Conservation (phyloP, 306 rosid species). For the Dryas octopetala region DNA sequence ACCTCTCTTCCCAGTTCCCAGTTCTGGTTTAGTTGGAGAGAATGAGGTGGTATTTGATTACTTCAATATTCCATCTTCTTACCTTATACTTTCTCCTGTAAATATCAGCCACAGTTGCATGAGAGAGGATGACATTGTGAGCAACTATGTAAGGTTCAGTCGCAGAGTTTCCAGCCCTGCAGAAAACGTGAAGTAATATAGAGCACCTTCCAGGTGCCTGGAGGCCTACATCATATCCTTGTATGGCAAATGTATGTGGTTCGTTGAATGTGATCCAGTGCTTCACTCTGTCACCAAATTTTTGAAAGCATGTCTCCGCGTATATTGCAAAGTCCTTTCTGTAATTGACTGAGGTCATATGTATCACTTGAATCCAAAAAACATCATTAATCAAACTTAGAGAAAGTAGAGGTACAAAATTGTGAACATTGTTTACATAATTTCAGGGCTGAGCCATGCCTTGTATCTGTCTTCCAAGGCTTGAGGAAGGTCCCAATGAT, state of each 20-base stretch:
- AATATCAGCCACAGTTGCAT: slow-evolving; percentile 55
- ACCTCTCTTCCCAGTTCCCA: no score
- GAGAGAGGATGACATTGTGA: slow-evolving; percentile 75
- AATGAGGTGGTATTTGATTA: neutral
- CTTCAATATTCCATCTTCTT: neutral
- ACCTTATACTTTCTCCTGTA: slow-evolving; percentile 78
- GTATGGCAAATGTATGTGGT: slow-evolving; percentile 76
- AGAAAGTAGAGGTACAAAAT: neutral
- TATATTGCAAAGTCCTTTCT: slow-evolving; percentile 72
- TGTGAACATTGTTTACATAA: slow-evolving; percentile 50
- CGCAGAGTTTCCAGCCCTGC: slow-evolving; percentile 74
- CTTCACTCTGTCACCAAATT: slow-evolving; percentile 95
- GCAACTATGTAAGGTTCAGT: slow-evolving; percentile 89
- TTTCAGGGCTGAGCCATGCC: slow-evolving; percentile 78
- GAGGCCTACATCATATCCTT: slow-evolving; percentile 85
- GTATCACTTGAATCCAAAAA: neutral
- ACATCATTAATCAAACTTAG: neutral
- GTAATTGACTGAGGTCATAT: slow-evolving; percentile 18
- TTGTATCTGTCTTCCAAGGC: slow-evolving; percentile 74
- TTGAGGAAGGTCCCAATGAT: slow-evolving; percentile 98
- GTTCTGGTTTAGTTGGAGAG: neutral
- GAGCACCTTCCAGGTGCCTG: slow-evolving; percentile 94
- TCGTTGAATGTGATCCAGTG: slow-evolving; percentile 95
- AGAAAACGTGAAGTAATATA: slow-evolving; percentile 50
- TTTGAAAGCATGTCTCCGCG: slow-evolving; percentile 82